These are phyloP conservation scores for Ceratopteris richardii DNA, from an alignment of 75 land plant genomes.

Conservation along the genomic window DNA sequence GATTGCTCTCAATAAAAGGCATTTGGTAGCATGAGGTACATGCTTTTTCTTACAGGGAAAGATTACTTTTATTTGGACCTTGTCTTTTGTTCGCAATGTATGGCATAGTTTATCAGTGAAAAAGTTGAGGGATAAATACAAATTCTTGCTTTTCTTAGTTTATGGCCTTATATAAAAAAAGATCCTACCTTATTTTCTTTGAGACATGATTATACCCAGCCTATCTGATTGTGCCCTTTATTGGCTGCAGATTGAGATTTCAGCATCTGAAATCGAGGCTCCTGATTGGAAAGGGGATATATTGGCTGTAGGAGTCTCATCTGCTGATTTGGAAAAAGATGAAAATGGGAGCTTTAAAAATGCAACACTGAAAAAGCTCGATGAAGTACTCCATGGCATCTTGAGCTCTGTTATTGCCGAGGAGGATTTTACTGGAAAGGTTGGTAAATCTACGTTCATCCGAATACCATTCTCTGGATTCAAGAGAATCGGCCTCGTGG, in stretches of 20 bases:
- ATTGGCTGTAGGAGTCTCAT: slow-evolving; percentile 75
- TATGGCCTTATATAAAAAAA: no score
- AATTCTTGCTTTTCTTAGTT: no score
- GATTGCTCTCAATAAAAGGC: no score
- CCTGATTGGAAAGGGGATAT: slow-evolving; percentile 82
- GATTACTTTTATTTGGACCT: no score
- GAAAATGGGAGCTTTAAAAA: slow-evolving; percentile 50
- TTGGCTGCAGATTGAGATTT: slow-evolving; percentile 46
- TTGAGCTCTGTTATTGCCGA: slow-evolving; percentile 57
- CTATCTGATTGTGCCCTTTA: not conserved
- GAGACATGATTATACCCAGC: no score
- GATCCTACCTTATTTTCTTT: no score
- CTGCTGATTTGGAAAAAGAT: slow-evolving; percentile 57
- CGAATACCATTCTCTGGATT: slow-evolving; percentile 68
- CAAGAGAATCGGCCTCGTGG: slow-evolving; percentile 71
- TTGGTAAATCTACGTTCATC: slow-evolving; percentile 66
- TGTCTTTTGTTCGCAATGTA: no score
- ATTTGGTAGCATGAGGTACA: no score
- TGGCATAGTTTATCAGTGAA: no score
- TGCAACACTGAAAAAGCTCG: slow-evolving; percentile 40
- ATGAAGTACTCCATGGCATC: slow-evolving; percentile 43
- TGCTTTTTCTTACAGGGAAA: no score
- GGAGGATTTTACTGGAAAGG: slow-evolving; percentile 91
- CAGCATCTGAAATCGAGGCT: slow-evolving; percentile 56
- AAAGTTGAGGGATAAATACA: no score